These are phyloP conservation scores for Naganishia kalamii DNA, from an alignment of 768 basidiomycete genomes.

Conservation along the genomic window DNA sequence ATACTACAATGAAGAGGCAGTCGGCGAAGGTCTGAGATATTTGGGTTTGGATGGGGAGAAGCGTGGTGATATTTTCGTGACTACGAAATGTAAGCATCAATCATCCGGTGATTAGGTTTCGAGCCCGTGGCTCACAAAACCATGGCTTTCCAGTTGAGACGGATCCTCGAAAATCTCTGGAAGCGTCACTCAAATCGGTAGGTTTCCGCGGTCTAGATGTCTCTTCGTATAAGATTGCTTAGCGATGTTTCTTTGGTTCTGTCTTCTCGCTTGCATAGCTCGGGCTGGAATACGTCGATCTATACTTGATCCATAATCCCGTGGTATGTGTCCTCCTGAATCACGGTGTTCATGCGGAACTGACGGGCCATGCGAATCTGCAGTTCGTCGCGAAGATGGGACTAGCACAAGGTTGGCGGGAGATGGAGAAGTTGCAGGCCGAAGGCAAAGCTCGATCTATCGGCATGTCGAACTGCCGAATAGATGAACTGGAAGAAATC, in stretches of 20 bases:
- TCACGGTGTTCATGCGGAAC: too few species aligned
- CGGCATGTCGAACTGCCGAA: conserved; percentile 48
- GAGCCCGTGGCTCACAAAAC: too few species aligned
- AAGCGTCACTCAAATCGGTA: too few species aligned
- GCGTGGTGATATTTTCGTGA: conserved; percentile 56
- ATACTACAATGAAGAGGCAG: conserved; percentile 41
- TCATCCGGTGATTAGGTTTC: not conserved
- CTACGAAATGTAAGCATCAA: conserved; percentile 41
- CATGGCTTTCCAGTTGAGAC: too few species aligned
- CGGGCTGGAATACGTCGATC: conserved; percentile 51
- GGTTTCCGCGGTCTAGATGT: conserved; percentile 47
- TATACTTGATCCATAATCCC: conserved; percentile 58
- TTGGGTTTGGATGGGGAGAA: too few species aligned
- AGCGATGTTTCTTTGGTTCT: too few species aligned
- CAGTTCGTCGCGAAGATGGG: conserved; percentile 29
- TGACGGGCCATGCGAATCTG: not conserved
- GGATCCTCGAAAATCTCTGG: too few species aligned
- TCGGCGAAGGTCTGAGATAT: conserved; percentile 41
- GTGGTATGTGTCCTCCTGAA: conserved; percentile 31
- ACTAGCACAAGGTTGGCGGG: conserved; percentile 56
- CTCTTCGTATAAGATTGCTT: not conserved
- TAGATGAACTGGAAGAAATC: conserved; percentile 45
- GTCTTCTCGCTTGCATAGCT: too few species aligned
- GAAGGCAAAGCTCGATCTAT: conserved; percentile 50
- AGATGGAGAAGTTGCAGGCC: conserved; percentile 55